A percentile compares a stretch with the other conserved stretches of the same genome.
These are phyloP conservation scores for Yamadazyma ubonensis DNA, from an alignment of 805 yeast species.

Conservation along the genomic window DNA sequence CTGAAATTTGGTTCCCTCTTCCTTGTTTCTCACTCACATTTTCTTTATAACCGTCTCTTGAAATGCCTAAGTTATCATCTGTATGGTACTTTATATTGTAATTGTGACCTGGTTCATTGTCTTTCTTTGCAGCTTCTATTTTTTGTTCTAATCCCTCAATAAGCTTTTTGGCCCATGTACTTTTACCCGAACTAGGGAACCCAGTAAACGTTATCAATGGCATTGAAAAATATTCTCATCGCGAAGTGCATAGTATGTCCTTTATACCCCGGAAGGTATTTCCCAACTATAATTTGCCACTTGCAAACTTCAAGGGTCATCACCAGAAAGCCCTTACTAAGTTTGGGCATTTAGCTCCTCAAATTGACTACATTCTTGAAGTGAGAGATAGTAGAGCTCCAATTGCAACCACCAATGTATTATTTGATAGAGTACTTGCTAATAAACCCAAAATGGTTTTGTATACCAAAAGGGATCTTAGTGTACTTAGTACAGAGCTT, in stretches of 20 bases:
- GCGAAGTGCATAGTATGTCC: slow-evolving; percentile 20
- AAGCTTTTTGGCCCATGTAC: slow-evolving; percentile 66
- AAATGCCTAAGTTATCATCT: slow-evolving; percentile 76
- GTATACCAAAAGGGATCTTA: slow-evolving; percentile 74
- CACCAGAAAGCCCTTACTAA: slow-evolving; percentile 74
- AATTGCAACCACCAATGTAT: slow-evolving; percentile 70
- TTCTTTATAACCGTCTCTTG: slow-evolving; percentile 65
- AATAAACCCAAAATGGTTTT: slow-evolving; percentile 59
- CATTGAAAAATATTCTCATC: slow-evolving; percentile 44
- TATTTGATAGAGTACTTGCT: slow-evolving; percentile 66
- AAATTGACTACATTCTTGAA: slow-evolving; percentile 78
- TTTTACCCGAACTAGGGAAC: slow-evolving; percentile 81
- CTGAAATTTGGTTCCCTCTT: slow-evolving; percentile 82
- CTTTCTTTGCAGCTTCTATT: slow-evolving; percentile 37
- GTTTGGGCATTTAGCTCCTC: slow-evolving; percentile 70
- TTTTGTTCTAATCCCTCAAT: slow-evolving; percentile 45
- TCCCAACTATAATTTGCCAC: slow-evolving; percentile 66
- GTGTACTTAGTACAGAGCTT: slow-evolving; percentile 40
- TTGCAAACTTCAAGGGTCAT: slow-evolving; percentile 88
- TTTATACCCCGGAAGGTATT: slow-evolving; percentile 72
- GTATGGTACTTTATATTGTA: slow-evolving; percentile 65
- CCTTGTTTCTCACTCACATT: slow-evolving; percentile 76
- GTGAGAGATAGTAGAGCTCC: slow-evolving; percentile 92
- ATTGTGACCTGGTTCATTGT: slow-evolving; percentile 50
- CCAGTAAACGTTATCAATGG: slow-evolving; percentile 85